phyloP scores from a whole-genome alignment of 805 yeast species.

The Ogataea degrootiae region DNA sequence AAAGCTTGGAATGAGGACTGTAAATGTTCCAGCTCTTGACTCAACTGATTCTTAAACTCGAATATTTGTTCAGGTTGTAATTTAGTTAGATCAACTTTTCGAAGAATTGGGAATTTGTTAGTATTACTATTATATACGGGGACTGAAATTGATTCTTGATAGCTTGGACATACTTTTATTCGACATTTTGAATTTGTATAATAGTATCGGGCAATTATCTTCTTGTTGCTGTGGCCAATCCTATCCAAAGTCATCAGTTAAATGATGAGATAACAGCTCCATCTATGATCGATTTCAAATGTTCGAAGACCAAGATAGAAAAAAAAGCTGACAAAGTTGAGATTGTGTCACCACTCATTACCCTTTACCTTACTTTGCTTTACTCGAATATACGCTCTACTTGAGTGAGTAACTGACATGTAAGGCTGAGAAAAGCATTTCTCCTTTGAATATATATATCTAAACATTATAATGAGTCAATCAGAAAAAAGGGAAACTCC shows the following conservation, averaged over 20 bases:
- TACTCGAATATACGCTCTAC: too few relatives aligned
- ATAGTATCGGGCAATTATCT: neutral
- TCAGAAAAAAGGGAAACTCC: neutral
- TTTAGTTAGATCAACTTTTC: slow-evolving; percentile 53
- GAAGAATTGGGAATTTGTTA: too few relatives aligned
- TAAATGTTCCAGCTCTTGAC: slow-evolving; percentile 82
- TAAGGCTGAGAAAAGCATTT: too few relatives aligned
- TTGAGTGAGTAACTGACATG: too few relatives aligned
- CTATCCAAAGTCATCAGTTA: too few relatives aligned
- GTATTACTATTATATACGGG: neutral
- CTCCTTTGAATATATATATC: too few relatives aligned
- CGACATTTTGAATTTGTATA: neutral
- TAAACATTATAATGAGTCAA: neutral
- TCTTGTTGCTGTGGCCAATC: neutral
- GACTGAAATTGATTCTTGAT: neutral
- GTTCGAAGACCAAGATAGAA: too few relatives aligned
- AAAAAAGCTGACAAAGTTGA: too few relatives aligned
- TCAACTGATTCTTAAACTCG: slow-evolving; percentile 77
- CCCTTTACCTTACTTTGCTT: too few relatives aligned
- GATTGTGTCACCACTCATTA: too few relatives aligned
- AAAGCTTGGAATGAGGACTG: slow-evolving; percentile 80
- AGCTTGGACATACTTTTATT: neutral
- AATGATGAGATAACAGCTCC: too few relatives aligned
- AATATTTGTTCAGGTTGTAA: slow-evolving; percentile 80
- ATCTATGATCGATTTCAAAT: too few relatives aligned